Evolutionary conservation across 2,329 filamentous ascomycete species (phyloP).

Genomic region (Dothiorella sarmentorum): DNA sequence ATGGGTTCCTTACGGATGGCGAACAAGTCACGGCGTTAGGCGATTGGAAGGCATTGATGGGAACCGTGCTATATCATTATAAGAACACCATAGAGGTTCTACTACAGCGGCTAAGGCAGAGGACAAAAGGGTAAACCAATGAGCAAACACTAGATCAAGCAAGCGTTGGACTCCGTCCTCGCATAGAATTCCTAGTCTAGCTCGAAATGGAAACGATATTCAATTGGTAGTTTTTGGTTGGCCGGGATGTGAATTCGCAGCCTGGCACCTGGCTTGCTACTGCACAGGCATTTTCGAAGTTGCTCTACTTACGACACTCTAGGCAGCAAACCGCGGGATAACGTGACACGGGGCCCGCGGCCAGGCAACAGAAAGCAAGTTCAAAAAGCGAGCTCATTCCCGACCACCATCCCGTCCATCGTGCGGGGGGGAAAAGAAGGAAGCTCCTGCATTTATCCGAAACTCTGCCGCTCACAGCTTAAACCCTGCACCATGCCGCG

Average conservation of each 20-base stretch:
- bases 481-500: neutral
- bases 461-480: neutral
- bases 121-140: neutral
- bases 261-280: neutral
- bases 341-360: neutral
- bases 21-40: constrained; percentile 1
- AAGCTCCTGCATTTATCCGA: neutral
- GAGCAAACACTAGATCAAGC: neutral
- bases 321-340: neutral
- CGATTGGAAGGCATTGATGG: neutral
- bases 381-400: neutral
- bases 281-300: neutral
- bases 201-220: constrained; percentile 3
- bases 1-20: neutral
- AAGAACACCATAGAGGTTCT: neutral
- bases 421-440: too few species aligned
- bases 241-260: neutral
- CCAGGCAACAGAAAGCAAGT: neutral
- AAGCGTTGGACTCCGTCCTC: neutral
- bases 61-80: neutral
- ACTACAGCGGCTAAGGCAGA: neutral
- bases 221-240: neutral
- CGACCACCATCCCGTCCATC: neutral
- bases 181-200: neutral
- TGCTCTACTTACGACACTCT: neutral